Evolutionary conservation across 2,329 filamentous ascomycete genomes (phyloP).

Genomic region (Elsinoe arachidis): DNA sequence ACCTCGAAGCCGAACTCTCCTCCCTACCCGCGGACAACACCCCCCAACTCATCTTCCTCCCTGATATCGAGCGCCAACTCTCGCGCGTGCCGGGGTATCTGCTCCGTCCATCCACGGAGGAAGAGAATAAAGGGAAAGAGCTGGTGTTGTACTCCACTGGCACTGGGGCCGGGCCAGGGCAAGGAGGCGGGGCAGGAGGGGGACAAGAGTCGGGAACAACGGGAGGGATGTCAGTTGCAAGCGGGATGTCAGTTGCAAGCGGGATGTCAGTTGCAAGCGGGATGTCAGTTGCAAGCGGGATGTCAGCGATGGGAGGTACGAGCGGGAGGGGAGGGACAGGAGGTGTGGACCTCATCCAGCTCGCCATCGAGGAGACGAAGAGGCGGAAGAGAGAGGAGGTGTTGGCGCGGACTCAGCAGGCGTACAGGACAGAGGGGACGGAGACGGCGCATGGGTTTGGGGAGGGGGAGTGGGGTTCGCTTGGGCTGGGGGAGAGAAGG

Average conservation of each 20-base stretch:
- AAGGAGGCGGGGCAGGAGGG: constrained; percentile 38
- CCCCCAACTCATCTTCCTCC: constrained; percentile 65
- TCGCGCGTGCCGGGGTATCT: constrained; percentile 60
- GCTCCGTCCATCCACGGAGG: constrained; percentile 45
- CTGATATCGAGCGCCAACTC: constrained; percentile 77
- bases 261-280: too few species aligned
- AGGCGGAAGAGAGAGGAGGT: constrained; percentile 54
- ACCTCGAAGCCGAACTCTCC: constrained; percentile 79
- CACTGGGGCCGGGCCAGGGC: constrained; percentile 25
- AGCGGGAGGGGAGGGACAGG: neutral
- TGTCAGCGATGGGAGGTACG: too few species aligned
- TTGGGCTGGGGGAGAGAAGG: constrained; percentile 10
- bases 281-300: too few species aligned
- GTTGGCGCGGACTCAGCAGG: constrained; percentile 23
- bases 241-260: too few species aligned
- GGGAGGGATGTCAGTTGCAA: too few species aligned
- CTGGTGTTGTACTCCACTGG: constrained; percentile 65
- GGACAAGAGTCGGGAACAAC: constrained; percentile 47
- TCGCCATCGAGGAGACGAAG: constrained; percentile 73
- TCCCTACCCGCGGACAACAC: constrained; percentile 48
- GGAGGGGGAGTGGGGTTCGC: constrained; percentile 7
- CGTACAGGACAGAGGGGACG: constrained; percentile 14
- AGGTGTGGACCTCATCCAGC: constrained; percentile 55
- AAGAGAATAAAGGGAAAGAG: constrained; percentile 48
- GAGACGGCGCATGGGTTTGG: constrained; percentile 27